Base-by-base conservation (phyloP, 2,329 filamentous ascomycete genomes). In the Alternaria triticimaculans region DNA sequence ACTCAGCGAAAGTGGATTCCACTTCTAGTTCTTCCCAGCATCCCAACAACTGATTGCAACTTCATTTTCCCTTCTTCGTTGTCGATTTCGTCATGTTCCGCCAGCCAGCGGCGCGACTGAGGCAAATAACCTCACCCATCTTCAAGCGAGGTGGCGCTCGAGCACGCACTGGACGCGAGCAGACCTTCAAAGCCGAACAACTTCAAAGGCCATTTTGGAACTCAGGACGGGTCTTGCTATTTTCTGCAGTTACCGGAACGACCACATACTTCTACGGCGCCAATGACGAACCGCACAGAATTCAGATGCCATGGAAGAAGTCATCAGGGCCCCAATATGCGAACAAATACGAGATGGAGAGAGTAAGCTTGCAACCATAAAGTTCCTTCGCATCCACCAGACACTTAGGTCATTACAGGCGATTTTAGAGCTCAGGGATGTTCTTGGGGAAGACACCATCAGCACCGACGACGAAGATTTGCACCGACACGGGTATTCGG, bases 381-480 rank as follows among this genome's bases (percentile, higher is more conserved):
- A 30, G 18, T 10, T 18, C 15, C 10, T 23, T 45, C n/a, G 43
- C 43, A 20, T 46, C 15, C 5, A 26, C 11, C 55, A 51, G 41
- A 43, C 25, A 56, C 62, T 71, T 7, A 73, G 14, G 11, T 21
- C 20, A 4, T 7, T 18, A 9, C 60, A 88, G 84, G 87, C 87
- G 6, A 87, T 89, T 63, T 72, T 77, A 0, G 87, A 90, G 72
- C 79, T 91, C 15, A 82, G 83, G 57, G 61, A 66, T 37, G 64
- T 70, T 0, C 77, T 91, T 5, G 88, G 88, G 21, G 82, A 88
- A 43, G 88, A 90, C 56, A 78, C 84, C 2, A 86, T 92, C 53
- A 89, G 84, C 70, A 88, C 87, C 12, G 89, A 92, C 70, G 82
- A 87, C 46, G 88, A 90, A 45, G 88, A 89, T 48, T 80, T 92